These are phyloP conservation scores for Capsicum chinense DNA, from an alignment of 257 asterid species.

Conservation along the genomic window DNA sequence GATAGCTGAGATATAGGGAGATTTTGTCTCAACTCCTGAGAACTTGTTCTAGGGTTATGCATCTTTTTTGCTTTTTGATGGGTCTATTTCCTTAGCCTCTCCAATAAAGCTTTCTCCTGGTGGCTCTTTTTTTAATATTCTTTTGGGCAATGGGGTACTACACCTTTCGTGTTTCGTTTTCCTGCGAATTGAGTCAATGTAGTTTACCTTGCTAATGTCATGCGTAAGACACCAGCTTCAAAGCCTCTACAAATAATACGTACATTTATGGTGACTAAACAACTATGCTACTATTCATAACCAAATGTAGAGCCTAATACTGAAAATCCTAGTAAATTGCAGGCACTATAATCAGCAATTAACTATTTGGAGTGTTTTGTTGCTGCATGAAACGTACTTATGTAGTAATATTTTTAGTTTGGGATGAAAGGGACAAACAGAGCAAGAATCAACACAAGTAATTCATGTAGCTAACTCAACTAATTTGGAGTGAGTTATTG, in stretches of 20 bases:
- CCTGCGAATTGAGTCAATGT: background rate
- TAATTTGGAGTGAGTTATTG: conserved; percentile 22
- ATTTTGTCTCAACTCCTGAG: background rate
- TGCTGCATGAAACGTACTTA: background rate
- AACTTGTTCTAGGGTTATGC: background rate
- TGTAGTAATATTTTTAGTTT: background rate
- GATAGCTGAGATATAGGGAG: too few relatives aligned
- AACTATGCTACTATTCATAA: background rate
- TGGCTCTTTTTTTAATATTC: background rate
- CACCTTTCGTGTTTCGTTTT: background rate
- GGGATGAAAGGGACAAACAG: background rate
- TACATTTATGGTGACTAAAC: conserved; percentile 21
- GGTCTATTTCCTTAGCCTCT: conserved; percentile 17
- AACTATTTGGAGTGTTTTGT: conserved; percentile 14
- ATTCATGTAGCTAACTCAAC: background rate
- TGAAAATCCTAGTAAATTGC: background rate
- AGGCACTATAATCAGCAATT: background rate
- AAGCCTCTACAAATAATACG: conserved; percentile 6
- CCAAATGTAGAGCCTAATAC: background rate
- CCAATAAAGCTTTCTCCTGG: background rate
- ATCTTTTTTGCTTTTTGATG: conserved; percentile 23
- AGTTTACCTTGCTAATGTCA: conserved; percentile 1
- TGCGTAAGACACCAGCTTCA: conserved; percentile 19
- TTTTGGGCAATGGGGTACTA: background rate
- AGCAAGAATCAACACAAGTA: conserved; percentile 8